Base-by-base conservation (phyloP, 805 yeast genomes). In the Saccharomycopsis babjevae region DNA sequence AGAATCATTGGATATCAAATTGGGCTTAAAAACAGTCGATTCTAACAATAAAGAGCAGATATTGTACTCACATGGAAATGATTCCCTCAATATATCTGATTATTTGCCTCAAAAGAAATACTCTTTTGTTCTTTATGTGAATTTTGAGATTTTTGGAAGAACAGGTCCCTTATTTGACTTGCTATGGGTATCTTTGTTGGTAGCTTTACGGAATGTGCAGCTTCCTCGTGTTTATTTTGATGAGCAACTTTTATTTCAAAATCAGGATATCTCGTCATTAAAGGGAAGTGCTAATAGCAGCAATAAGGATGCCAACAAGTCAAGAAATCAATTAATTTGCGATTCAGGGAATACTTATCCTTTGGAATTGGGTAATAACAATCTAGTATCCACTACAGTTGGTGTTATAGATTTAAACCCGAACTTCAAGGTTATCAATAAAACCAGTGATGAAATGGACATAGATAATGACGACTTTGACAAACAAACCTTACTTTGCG, bases 131-230 rank as follows among this genome's bases (percentile, higher is more conserved):
- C 71, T 92, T 38, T 83, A 83, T 68, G 92, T 93, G 3, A 83
- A 83, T 66, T 76, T 90, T 50, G 84, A 86, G 66, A 90, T 91
- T 0, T 85, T 88, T 66, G 85, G 93, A 57, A 80, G 94, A 61
- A 78, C 89, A 1, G 96, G 96, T 0, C 96, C 97, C 1, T 74
- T 87, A 32, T 85, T 84, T 67, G 97, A 91, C 68, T 72, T 86
- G 11, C 85, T 88, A 56, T 86, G 91, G 83, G 81, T 79, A 22
- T 81, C 92, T 2, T 71, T 89, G 28, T 68, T 87, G 5, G 74
- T 78, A 38, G 94, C 96, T 0, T 73, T 92, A 60, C 69, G 77
- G 59, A 76, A 79, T 59, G 79, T 84, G 2, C 74, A 75, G 65
- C 74, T 92, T 36, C 97, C 97, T 1, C 72, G 78, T 42, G 83